These are phyloP conservation scores for Cercospora sp. DNA, from an alignment of 2,329 filamentous ascomycete genomes.

Conservation along the genomic window DNA sequence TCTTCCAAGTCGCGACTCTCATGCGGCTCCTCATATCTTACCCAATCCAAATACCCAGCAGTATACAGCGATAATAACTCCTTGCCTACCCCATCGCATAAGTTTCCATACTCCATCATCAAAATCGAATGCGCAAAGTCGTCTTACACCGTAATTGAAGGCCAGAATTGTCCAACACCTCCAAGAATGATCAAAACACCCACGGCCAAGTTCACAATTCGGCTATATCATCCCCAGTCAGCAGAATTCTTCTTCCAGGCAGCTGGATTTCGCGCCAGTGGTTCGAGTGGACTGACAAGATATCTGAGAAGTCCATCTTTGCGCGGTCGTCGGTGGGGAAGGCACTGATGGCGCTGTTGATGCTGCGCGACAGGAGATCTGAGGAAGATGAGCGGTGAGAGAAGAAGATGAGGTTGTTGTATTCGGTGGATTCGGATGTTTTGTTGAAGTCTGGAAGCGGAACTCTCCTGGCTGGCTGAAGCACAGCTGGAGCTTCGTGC, in stretches of 20 bases:
- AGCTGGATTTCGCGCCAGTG: constrained; percentile 9
- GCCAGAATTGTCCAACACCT: constrained; percentile 72
- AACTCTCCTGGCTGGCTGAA: constrained; percentile 2
- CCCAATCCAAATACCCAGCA: constrained; percentile 87
- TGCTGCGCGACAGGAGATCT: neutral
- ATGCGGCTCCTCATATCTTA: constrained; percentile 46
- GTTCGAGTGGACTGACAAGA: constrained; percentile 65
- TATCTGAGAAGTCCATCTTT: constrained; percentile 85
- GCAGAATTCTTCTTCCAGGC: constrained; percentile 11
- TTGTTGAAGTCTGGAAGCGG: constrained; percentile 15
- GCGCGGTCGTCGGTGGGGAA: neutral
- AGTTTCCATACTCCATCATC: neutral
- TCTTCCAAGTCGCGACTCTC: neutral
- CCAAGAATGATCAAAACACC: constrained; percentile 85
- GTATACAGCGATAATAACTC: constrained; percentile 79
- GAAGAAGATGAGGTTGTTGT: neutral
- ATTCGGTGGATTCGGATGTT: constrained; percentile 8
- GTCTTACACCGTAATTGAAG: constrained; percentile 57
- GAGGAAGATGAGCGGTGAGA: neutral
- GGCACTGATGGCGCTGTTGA: neutral
- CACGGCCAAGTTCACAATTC: constrained; percentile 88
- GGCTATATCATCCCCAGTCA: constrained; percentile 56
- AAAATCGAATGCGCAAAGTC: neutral
- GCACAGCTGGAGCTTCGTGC: constrained; percentile 10
- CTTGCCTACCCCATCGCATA: constrained; percentile 52